A percentile compares a stretch with the other conserved stretches of the same genome.
These are phyloP conservation scores for Globisporangium recalcitrans DNA, from an alignment of 352 stramenopile genomes.

Conservation along the genomic window DNA sequence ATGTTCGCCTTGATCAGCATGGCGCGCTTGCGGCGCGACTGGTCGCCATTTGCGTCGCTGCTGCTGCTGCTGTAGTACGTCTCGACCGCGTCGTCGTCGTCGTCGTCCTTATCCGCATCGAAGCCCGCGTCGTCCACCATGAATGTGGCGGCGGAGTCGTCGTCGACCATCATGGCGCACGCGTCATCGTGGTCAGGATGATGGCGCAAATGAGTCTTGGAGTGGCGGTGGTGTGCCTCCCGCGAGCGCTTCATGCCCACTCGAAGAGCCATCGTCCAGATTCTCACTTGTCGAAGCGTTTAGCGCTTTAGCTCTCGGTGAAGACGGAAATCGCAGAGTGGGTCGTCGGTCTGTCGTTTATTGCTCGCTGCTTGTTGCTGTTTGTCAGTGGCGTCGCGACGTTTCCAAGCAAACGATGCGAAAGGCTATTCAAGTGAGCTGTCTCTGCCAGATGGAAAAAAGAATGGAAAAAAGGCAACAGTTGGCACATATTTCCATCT, in stretches of 20 bases:
- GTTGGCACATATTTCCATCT: conserved; percentile 2
- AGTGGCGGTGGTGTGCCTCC: not conserved
- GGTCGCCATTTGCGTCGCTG: conserved; percentile 15
- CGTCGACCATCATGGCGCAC: conserved; percentile 17
- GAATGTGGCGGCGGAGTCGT: not conserved
- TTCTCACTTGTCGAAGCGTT: not conserved
- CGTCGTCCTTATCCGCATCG: conserved; percentile 19
- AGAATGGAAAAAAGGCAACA: conserved; percentile 8
- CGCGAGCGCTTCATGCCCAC: conserved; percentile 21
- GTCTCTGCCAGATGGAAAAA: conserved; percentile 5
- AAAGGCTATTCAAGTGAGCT: not conserved
- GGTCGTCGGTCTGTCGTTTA: not conserved
- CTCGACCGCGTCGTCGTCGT: conserved; percentile 11
- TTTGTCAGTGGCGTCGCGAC: not conserved
- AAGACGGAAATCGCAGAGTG: not conserved
- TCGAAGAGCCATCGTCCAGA: conserved; percentile 9
- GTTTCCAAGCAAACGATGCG: not conserved
- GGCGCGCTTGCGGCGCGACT: conserved; percentile 41
- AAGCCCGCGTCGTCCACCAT: conserved; percentile 9
- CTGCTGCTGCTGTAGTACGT: conserved; percentile 13
- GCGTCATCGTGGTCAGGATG: not conserved
- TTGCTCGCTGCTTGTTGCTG: not conserved
- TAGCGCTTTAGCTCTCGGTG: not conserved
- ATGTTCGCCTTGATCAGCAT: conserved; percentile 55
- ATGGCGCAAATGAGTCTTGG: not conserved